Base-by-base conservation (phyloP, 1,284 basidiomycete genomes). In the Fomitopsis pinicola region DNA sequence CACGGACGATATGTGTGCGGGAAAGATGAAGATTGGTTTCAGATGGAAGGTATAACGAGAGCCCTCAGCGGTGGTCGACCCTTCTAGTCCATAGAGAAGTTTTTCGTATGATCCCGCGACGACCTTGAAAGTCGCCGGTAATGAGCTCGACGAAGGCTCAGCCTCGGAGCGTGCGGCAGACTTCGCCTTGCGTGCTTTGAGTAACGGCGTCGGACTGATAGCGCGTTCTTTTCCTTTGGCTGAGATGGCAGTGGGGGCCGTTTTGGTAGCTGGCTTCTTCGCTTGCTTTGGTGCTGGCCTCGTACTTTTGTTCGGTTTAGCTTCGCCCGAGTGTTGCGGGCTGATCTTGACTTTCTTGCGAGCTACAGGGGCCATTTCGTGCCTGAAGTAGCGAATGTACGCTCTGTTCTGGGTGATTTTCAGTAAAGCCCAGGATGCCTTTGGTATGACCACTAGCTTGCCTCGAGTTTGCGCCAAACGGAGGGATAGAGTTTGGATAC, bases 61-160 rank as follows among this genome's bases (percentile, higher is more conserved):
- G 10, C 73, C 73, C 48, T 72, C 72, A 57, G 73, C 59, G 45
- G 80, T 75, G 59, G 88, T 78, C 0, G 82, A 79, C 26, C 89
- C 94, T 65, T 94, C 85, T 26, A 98, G 79, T 35, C 97, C 97
- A 71, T 98, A 98, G 15, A 98, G 82, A 10, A 98, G 80, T 69
- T 97, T 96, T 80, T 99, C 97, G 75, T 98, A 98, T 10, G 94
- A 92, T 0, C 97, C 97, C 0, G 88, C 91, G 36, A 98, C 80
- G 64, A 98, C 78, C 75, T 94, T 89, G 81, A 97, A 97, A 2
- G 85, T 84, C 2, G 76, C 71, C 0, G 87, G 83, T 5, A 71
- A 63, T 5, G 65, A 36, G 0, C 59, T 60, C 14, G 62, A 66
- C 3, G 42, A 58, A 48, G 66, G 64, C 61, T 63, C 62, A 9